Base-by-base conservation (phyloP, 2,329 filamentous ascomycete species). In the Talaromyces piceae region DNA sequence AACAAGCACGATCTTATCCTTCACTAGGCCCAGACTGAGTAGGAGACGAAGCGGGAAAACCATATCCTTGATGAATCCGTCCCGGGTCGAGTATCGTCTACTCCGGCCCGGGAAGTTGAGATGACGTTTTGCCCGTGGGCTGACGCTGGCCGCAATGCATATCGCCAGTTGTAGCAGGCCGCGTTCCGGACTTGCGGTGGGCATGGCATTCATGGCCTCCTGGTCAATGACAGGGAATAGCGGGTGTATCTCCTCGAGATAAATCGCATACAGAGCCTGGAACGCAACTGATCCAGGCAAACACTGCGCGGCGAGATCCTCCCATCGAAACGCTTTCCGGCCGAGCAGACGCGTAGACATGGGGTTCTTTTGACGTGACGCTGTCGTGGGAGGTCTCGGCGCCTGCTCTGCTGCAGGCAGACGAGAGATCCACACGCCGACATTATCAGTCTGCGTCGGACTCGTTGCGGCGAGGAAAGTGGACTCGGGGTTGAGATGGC, bases 401-500 rank as follows among this genome's bases (percentile, higher is more conserved):
- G 45, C 55, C 52, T 33, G 58, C 59, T 9, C 58, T 9, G 26
- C 52, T 58, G 3, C 50, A 52, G 23, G 51, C 49, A 28, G 52
- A 50, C 30, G 49, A 31, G 69, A 67, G 12, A 80, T 70, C 77
- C 78, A 82, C 16, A 82, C 74, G 5, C 80, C 80, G 1, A 81
- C 71, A 37, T 79, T 78, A 45, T 77, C 76, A 27, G 22, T 46
- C 25, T 75, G 75, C 13, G 23, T 43, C 20, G 71, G 66, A 50
- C 67, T 71, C 2, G 77, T 77, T 1, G 77, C 78, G 56, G 81
- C 77, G 57, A 80, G 70, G 51, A 83, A 79, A 61, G 82, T 77
- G 52, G 76, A 76, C 60, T 82, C 80, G 2, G 80, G 80, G 56
- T 80, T 83, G 25, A 81, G 59, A 58, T 82, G 79, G 16, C 79